Conservation (phyloP, 1,139 yeast genomes). For the Candida freyschussii region DNA sequence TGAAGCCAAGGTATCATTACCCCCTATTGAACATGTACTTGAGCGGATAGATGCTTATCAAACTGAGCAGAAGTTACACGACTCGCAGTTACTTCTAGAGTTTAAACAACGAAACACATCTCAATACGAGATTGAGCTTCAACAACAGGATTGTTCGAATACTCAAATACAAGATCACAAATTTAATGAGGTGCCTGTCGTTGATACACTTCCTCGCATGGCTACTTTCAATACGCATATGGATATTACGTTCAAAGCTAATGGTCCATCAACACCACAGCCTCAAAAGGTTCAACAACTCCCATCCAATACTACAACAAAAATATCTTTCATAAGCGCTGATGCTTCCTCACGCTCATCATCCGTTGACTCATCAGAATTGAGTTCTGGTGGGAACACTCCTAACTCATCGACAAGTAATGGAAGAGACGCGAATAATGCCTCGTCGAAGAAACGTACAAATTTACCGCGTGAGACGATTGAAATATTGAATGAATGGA, state of each 20-base stretch:
- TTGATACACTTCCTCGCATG: conserved; percentile 4
- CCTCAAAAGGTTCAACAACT: conserved; percentile 5
- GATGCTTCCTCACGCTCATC: conserved; percentile 6
- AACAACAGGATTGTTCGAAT: conserved; percentile 6
- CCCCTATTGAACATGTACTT: conserved; percentile 23
- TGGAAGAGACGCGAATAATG: neutral
- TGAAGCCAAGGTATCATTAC: conserved; percentile 14
- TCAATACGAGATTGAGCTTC: conserved; percentile 3
- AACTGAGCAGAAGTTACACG: conserved; percentile 24
- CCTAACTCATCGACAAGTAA: conserved; percentile 2
- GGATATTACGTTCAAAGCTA: conserved; percentile 11
- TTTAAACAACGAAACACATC: conserved; percentile 16
- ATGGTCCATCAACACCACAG: conserved; percentile 6
- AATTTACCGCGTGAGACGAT: conserved; percentile 91
- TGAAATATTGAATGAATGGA: conserved; percentile 75
- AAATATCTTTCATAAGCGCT: neutral
- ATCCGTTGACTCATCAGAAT: conserved; percentile 10
- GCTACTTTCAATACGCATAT: conserved; percentile 10
- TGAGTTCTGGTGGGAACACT: conserved; percentile 4
- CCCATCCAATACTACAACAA: conserved; percentile 1
- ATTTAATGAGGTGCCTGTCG: too few species aligned
- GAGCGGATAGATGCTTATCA: conserved; percentile 25
- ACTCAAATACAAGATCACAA: neutral
- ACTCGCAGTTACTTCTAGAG: conserved; percentile 24
- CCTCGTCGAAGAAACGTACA: conserved; percentile 44